phyloP scores from a whole-genome alignment of 768 basidiomycete species.

The Serendipita vermifera region DNA sequence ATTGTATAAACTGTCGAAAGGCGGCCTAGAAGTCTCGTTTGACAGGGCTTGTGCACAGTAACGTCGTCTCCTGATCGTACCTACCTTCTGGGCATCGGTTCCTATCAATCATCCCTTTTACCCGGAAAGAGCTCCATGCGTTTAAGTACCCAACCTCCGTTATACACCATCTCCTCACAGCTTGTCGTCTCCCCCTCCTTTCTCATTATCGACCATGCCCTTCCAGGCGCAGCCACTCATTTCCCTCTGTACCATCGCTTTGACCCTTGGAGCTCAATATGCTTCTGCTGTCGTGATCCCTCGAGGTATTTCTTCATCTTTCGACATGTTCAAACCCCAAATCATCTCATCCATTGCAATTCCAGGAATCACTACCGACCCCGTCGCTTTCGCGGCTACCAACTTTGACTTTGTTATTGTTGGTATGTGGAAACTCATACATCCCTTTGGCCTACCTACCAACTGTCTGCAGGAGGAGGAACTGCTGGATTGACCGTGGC shows the following conservation, averaged over 20 bases:
- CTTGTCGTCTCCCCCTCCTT: neutral
- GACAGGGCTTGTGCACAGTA: too few relatives aligned
- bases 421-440: neutral
- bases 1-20: too few relatives aligned
- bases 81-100: too few relatives aligned
- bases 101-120: too few relatives aligned
- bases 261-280: neutral
- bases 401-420: conserved; percentile 18
- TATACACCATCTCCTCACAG: neutral
- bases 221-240: neutral
- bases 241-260: neutral
- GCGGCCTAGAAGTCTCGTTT: too few relatives aligned
- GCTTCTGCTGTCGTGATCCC: neutral
- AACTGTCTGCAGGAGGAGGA: conserved; percentile 16
- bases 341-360: neutral
- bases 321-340: neutral
- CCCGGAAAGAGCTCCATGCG: too few relatives aligned
- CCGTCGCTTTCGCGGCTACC: conserved; percentile 12
- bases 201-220: neutral
- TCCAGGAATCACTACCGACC: neutral
- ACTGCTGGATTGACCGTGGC: conserved; percentile 25
- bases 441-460: neutral
- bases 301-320: neutral
- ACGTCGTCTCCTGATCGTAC: too few relatives aligned
- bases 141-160: neutral